Evolutionary conservation across 768 basidiomycete species (phyloP).

Genomic region (Mrakia frigida): DNA sequence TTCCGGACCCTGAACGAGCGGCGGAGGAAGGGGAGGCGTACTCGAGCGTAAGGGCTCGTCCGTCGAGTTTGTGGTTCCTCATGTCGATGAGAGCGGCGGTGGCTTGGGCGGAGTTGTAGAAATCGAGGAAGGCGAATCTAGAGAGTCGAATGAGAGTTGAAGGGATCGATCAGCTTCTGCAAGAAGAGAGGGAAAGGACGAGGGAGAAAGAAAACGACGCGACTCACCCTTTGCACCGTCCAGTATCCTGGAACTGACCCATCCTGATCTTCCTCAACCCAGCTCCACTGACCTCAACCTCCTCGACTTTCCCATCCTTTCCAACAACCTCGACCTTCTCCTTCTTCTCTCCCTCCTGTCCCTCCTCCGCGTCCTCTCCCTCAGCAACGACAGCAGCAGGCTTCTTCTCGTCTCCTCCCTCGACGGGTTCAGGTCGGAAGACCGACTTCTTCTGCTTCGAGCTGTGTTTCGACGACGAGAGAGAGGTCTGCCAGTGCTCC

Average conservation of each 20-base stretch:
- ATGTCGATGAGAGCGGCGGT: slow-evolving; percentile 75
- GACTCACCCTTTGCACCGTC: slow-evolving; percentile 86
- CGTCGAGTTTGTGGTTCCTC: slow-evolving; percentile 76
- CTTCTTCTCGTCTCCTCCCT: slow-evolving; percentile 12
- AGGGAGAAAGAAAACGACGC: slow-evolving; percentile 1
- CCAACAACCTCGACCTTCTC: slow-evolving; percentile 37
- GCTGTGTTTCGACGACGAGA: slow-evolving; percentile 61
- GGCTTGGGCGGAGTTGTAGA: slow-evolving; percentile 68
- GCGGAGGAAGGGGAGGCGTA: slow-evolving; percentile 45
- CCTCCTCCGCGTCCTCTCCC: slow-evolving; percentile 58
- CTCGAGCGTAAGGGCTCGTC: slow-evolving; percentile 70
- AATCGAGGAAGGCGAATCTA: slow-evolving; percentile 94
- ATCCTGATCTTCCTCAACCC: slow-evolving; percentile 69
- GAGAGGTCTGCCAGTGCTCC: slow-evolving; percentile 19
- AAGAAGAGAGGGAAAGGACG: not conserved
- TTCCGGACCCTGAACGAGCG: slow-evolving; percentile 38
- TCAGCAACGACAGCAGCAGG: slow-evolving; percentile 41
- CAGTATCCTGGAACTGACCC: slow-evolving; percentile 94
- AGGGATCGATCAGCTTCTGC: not conserved
- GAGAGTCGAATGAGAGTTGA: not conserved
- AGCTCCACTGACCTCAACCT: slow-evolving; percentile 43
- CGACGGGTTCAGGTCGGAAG: slow-evolving; percentile 21
- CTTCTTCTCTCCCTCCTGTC: slow-evolving; percentile 46
- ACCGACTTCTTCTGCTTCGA: slow-evolving; percentile 50
- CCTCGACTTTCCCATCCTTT: slow-evolving; percentile 34